phyloP scores from a whole-genome alignment of 208 protist genomes.

The Acanthamoeba royreba region DNA sequence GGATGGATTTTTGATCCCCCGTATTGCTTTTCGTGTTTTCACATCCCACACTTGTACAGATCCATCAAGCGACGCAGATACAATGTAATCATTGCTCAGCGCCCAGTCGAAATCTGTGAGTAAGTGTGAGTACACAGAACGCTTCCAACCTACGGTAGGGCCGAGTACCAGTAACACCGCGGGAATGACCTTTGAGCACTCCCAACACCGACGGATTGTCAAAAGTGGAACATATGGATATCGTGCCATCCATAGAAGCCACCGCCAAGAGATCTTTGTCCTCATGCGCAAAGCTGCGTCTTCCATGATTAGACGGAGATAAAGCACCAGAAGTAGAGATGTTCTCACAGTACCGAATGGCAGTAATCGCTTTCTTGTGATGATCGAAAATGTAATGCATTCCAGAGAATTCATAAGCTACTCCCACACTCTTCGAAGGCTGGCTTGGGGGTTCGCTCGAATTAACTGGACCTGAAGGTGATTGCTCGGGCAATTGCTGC shows the following conservation, averaged over 20 bases:
- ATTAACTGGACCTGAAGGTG: no score
- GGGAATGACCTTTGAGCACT: neutral
- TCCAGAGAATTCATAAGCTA: constrained; percentile 37
- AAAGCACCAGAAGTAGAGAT: neutral
- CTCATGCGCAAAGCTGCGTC: constrained; percentile 5
- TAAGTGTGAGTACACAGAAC: neutral
- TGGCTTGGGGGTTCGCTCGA: neutral
- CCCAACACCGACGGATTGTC: neutral
- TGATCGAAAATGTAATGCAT: constrained; percentile 49
- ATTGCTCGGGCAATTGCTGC: neutral
- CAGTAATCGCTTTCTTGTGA: neutral
- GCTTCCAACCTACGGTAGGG: neutral
- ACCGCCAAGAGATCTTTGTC: constrained; percentile 43
- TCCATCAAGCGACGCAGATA: neutral
- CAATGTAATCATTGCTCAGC: constrained; percentile 25
- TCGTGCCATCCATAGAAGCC: constrained; percentile 5
- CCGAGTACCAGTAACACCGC: neutral
- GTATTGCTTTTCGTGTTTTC: neutral
- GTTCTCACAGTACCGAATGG: neutral
- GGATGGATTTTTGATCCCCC: neutral
- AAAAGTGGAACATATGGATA: neutral
- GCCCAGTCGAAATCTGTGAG: constrained; percentile 38
- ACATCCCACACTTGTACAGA: constrained; percentile 31
- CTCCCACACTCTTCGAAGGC: neutral
- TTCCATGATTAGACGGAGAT: neutral